These are phyloP conservation scores for Yamadazyma spencermartinsiae DNA, from an alignment of 1,139 yeast genomes.

Conservation along the genomic window DNA sequence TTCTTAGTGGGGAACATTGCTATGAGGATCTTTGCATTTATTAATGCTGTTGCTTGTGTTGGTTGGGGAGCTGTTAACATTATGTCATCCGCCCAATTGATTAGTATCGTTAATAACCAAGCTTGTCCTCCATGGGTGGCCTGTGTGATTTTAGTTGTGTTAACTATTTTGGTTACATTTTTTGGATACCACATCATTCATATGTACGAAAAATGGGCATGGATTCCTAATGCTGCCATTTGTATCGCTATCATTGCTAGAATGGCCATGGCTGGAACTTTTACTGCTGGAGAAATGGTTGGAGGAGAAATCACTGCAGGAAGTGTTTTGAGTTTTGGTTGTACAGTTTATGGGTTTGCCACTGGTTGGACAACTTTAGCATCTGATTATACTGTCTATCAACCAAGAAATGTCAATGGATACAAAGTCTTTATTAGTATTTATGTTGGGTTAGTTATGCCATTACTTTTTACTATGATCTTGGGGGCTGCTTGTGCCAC, in stretches of 20 bases:
- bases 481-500: constrained; percentile 87
- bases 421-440: constrained; percentile 62
- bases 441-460: constrained; percentile 59
- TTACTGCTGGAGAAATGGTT: constrained; percentile 46
- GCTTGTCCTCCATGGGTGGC: constrained; percentile 89
- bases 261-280: constrained; percentile 63
- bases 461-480: constrained; percentile 69
- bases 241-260: constrained; percentile 78
- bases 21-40: constrained; percentile 71
- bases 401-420: constrained; percentile 58
- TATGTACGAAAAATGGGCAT: constrained; percentile 76
- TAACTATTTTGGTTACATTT: constrained; percentile 70
- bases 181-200: constrained; percentile 86
- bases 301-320: constrained; percentile 69
- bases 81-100: constrained; percentile 81
- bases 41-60: constrained; percentile 81
- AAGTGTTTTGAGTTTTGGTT: constrained; percentile 76
- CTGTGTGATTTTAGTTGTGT: constrained; percentile 65
- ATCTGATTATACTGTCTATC: constrained; percentile 87
- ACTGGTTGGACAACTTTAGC: constrained; percentile 95
- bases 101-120: constrained; percentile 70
- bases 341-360: constrained; percentile 82
- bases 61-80: constrained; percentile 96
- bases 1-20: constrained; percentile 74
- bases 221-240: constrained; percentile 76